Percentiles rank a stretch among this genome's conserved stretches.
phyloP scores from a whole-genome alignment of 257 asterid species.

The Primulina huaijiensis region DNA sequence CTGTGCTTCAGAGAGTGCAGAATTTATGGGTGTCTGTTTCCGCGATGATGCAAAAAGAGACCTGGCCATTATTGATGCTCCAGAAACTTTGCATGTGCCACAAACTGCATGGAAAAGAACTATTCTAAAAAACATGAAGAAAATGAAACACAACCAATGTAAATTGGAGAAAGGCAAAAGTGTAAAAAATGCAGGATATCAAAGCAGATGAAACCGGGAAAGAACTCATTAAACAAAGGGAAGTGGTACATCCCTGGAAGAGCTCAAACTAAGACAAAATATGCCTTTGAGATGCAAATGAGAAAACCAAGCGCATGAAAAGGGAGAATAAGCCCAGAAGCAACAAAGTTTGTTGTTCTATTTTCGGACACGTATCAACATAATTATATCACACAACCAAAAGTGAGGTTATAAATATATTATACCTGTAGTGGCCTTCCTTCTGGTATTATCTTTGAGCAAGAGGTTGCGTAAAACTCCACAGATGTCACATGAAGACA shows the following conservation, averaged over 20 bases:
- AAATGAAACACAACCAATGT: conserved; percentile 27
- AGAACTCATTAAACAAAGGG: conserved; percentile 4
- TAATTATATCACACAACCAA: conserved; percentile 9
- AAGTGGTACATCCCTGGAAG: conserved; percentile 16
- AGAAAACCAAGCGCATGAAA: background rate
- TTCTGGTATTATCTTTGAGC: conserved; percentile 49
- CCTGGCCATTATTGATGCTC: conserved; percentile 89
- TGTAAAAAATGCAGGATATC: conserved; percentile 13
- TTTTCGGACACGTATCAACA: conserved; percentile 13
- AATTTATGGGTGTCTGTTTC: conserved; percentile 47
- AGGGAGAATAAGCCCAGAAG: conserved; percentile 15
- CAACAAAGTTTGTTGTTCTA: conserved; percentile 2
- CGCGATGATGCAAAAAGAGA: conserved; percentile 91
- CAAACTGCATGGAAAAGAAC: conserved; percentile 93
- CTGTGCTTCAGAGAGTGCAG: conserved; percentile 48
- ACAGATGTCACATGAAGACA: conserved; percentile 89
- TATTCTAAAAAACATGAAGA: conserved; percentile 52
- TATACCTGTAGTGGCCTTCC: conserved; percentile 50
- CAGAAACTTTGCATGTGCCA: conserved; percentile 77
- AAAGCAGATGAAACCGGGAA: conserved; percentile 8
- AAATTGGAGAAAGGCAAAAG: conserved; percentile 27
- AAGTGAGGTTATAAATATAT: background rate
- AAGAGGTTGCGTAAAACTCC: conserved; percentile 86
- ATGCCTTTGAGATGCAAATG: conserved; percentile 16
- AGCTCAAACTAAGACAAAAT: background rate